Conservation (phyloP, 2,329 filamentous ascomycete species). For the Microdochium trichocladiopsis region DNA sequence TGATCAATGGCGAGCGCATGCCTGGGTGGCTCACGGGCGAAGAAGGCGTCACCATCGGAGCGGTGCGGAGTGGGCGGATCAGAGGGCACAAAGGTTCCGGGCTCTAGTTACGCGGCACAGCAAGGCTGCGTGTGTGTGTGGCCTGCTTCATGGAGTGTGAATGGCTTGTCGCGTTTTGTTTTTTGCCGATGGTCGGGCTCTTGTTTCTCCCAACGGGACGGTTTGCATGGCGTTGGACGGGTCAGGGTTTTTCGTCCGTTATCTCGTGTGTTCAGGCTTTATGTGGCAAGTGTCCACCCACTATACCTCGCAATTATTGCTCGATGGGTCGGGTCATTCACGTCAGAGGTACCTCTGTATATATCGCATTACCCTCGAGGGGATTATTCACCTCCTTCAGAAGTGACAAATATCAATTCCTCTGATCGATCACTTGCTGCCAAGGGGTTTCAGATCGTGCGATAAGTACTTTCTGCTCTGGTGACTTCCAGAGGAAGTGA, state of each 20-base stretch:
- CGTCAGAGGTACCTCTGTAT: no score
- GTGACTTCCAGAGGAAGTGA: no score
- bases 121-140: not conserved
- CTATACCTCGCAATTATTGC: no score
- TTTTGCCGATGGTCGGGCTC: not conserved
- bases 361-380: no score
- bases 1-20: slow-evolving; percentile 71
- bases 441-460: no score
- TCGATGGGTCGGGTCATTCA: no score
- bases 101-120: slow-evolving; percentile 23
- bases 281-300: no score
- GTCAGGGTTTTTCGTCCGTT: not conserved
- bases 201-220: no score
- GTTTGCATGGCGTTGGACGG: slow-evolving; percentile 3
- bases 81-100: slow-evolving; percentile 50
- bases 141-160: not conserved
- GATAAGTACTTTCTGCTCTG: no score
- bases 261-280: not conserved
- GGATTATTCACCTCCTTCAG: no score
- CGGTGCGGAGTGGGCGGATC: slow-evolving; percentile 61
- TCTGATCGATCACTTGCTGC: no score
- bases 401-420: no score
- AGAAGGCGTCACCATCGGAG: slow-evolving; percentile 68
- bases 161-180: not conserved
- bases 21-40: slow-evolving; percentile 90